Evolutionary conservation across 2,329 filamentous ascomycete species (phyloP).

Genomic region (Hymenoscyphus occultus): DNA sequence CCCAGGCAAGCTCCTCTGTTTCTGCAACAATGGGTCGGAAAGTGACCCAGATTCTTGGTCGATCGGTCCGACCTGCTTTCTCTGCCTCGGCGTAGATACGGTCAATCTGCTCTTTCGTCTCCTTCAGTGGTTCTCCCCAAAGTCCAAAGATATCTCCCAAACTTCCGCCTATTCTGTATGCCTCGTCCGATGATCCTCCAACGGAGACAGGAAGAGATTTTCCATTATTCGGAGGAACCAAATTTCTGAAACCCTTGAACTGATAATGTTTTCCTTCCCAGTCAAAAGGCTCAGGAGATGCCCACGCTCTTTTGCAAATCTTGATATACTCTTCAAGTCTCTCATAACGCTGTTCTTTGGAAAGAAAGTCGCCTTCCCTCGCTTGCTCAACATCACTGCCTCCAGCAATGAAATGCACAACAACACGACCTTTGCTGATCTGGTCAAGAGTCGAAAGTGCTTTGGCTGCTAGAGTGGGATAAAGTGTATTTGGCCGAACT

Average conservation of each 20-base stretch:
- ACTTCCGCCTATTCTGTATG: constrained; percentile 56
- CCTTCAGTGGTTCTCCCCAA: constrained; percentile 62
- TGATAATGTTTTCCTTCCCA: constrained; percentile 59
- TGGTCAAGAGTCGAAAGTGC: constrained; percentile 60
- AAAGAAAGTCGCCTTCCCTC: constrained; percentile 56
- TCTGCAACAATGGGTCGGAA: constrained; percentile 60
- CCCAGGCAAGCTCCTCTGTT: constrained; percentile 61
- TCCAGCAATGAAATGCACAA: constrained; percentile 62
- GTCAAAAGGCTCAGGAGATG: constrained; percentile 55
- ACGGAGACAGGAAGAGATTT: constrained; percentile 54
- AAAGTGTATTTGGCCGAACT: constrained; percentile 58
- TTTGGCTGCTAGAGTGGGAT: constrained; percentile 61
- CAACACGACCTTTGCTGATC: constrained; percentile 53
- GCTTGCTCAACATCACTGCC: constrained; percentile 60
- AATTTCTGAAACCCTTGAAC: constrained; percentile 56
- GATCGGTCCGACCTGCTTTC: constrained; percentile 52
- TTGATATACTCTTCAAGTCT: constrained; percentile 60
- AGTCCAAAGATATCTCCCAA: constrained; percentile 62
- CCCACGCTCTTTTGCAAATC: constrained; percentile 58
- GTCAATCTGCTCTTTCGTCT: constrained; percentile 61
- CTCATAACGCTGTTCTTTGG: constrained; percentile 55
- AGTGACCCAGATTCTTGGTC: constrained; percentile 61
- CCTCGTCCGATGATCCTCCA: constrained; percentile 56
- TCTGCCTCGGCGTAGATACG: constrained; percentile 56
- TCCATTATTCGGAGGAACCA: constrained; percentile 51